Base-by-base conservation (phyloP, 2,329 filamentous ascomycete genomes). In the Alternaria hordeiaustralica region DNA sequence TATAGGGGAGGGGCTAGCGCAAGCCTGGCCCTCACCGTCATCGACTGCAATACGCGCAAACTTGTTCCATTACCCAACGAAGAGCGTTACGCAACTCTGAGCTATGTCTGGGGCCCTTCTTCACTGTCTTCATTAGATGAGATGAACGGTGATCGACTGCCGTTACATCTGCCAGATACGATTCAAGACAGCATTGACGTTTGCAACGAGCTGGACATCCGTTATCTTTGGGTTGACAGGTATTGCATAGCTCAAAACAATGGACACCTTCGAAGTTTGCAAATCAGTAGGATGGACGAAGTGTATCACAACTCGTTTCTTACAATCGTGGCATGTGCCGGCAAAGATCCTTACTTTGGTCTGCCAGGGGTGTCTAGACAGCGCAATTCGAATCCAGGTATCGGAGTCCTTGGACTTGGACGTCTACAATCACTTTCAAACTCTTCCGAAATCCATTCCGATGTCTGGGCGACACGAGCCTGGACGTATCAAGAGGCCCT, bases 81-180 rank as follows among this genome's bases (percentile, higher is more conserved):
- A 8, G 44, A 33, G 28, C 18, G 7, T 47, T 66, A 68, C 20
- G 59, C 61, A 2, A 60, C 64, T 4, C 25, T 68, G 18, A 64
- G 63, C 18, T 68, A 66, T 13, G 64, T 66, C 5, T 68, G n/a
- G n/a, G n/a, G n/a, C n/a, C n/a, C n/a, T n/a, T n/a, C n/a, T n/a
- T n/a, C n/a, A n/a, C n/a, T n/a, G n/a, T n/a, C n/a, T n/a, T n/a
- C 33, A 41, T 12, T 45, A n/a, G n/a, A 57, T 8, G 8, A 23
- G 3, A 20, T 9, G 6, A 44, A 21, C 10, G n/a, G 3, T 5
- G 3, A 18, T 0, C 25, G 1, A 2, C 7, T 57, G 9, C 55
- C 44, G 2, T 3, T 12, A 2, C 26, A 33, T 18, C 44, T 57
- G 1, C 55, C 55, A 7, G 5, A 15, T 57, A 57, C 55, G 23